Percentiles rank a stretch among this genome's conserved stretches.
phyloP scores from a whole-genome alignment of 805 yeast species.

The Candida khao-thaluensis region DNA sequence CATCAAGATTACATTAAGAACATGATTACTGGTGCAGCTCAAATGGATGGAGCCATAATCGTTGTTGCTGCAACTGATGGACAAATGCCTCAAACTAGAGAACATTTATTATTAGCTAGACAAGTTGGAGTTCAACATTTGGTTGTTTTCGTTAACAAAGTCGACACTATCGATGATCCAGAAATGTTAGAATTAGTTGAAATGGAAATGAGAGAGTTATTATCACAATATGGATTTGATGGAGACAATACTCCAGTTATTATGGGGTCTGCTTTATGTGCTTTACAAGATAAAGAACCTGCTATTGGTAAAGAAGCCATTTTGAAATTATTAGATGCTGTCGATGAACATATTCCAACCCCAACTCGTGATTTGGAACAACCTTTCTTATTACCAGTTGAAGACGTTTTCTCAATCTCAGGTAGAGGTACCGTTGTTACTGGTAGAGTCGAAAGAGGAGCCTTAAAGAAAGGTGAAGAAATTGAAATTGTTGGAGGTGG shows the following conservation, averaged over 20 bases:
- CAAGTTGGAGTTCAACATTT: constrained; percentile 98
- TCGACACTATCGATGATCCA: constrained; percentile 96
- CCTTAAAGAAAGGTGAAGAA: constrained; percentile 97
- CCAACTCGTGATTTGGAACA: constrained; percentile 95
- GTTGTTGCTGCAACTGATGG: constrained; percentile 98
- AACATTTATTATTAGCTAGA: constrained; percentile 96
- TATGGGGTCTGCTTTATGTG: constrained; percentile 98
- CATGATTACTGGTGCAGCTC: constrained; percentile 94
- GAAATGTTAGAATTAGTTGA: constrained; percentile 99
- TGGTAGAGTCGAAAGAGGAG: constrained; percentile 99
- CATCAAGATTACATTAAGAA: constrained; percentile 96
- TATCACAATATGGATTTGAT: constrained; percentile 89
- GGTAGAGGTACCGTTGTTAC: constrained; percentile 99
- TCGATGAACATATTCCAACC: constrained; percentile 93
- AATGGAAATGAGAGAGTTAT: constrained; percentile 99
- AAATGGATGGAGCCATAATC: constrained; percentile 92
- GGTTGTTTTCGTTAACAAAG: constrained; percentile 97
- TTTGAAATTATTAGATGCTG: constrained; percentile 79
- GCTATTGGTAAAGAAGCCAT: constrained; percentile 91
- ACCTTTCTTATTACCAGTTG: constrained; percentile 96
- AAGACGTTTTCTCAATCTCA: constrained; percentile 95
- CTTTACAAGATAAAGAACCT: constrained; percentile 82
- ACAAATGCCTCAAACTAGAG: constrained; percentile 99
- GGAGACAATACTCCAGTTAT: constrained; percentile 98
- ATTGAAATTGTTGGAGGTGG: constrained; percentile 93